Evolutionary conservation across 2,329 filamentous ascomycete genomes (phyloP).

Genomic region (Sclerotiophoma versabilis): DNA sequence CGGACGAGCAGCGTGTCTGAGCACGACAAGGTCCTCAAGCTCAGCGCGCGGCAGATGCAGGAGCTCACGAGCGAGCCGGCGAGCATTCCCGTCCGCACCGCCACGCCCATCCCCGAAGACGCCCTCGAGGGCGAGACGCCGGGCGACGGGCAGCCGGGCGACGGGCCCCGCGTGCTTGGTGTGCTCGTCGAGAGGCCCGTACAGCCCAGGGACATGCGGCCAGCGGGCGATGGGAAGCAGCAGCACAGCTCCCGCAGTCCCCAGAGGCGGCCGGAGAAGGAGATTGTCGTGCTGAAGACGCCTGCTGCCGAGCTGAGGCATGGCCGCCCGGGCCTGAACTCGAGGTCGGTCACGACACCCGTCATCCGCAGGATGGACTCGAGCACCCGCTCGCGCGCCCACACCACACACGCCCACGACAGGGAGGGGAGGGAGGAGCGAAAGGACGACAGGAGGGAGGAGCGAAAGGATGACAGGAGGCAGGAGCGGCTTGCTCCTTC

Average conservation of each 20-base stretch:
- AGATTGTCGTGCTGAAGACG: slow-evolving; percentile 42
- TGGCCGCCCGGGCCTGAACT: slow-evolving; percentile 40
- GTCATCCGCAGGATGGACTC: slow-evolving; percentile 45
- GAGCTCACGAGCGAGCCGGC: slow-evolving; percentile 62
- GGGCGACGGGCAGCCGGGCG: slow-evolving; percentile 24
- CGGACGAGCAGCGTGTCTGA: slow-evolving; percentile 47
- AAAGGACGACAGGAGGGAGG: slow-evolving; percentile 10
- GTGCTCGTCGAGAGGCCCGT: slow-evolving; percentile 31
- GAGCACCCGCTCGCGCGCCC: slow-evolving; percentile 39
- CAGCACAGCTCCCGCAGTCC: slow-evolving; percentile 10
- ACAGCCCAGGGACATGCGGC: slow-evolving; percentile 18
- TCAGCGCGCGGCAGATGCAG: slow-evolving; percentile 62
- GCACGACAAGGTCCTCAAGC: slow-evolving; percentile 56
- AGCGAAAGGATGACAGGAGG: slow-evolving; percentile 13
- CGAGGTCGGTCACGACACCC: slow-evolving; percentile 49
- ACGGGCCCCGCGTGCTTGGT: slow-evolving; percentile 29
- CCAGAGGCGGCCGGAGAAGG: slow-evolving; percentile 32
- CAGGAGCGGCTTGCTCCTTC: slow-evolving; percentile 43
- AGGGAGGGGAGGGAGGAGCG: slow-evolving; percentile 15
- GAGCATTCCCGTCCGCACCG: slow-evolving; percentile 59
- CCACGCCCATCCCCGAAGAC: slow-evolving; percentile 49
- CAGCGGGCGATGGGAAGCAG: slow-evolving; percentile 3
- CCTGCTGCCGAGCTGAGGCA: slow-evolving; percentile 31
- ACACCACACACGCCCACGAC: slow-evolving; percentile 41
- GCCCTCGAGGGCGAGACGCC: slow-evolving; percentile 31